Evolutionary conservation across 768 basidiomycete genomes (phyloP).

Genomic region (Tulasnella sp.): DNA sequence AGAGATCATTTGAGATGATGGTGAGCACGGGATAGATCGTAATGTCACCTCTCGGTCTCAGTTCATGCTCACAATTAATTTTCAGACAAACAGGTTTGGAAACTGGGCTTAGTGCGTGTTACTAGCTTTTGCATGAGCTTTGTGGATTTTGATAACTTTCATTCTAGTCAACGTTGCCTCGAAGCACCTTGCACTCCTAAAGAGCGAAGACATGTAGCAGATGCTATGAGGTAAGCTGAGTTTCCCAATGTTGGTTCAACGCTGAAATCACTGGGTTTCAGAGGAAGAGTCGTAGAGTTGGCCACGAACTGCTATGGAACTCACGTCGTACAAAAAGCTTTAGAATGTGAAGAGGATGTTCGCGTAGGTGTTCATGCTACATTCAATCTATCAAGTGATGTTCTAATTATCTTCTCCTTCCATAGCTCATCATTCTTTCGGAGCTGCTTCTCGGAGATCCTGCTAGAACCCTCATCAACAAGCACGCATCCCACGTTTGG

Average conservation of each 20-base stretch:
- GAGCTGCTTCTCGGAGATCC: constrained; percentile 76
- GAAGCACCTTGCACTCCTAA: constrained; percentile 64
- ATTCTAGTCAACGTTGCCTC: constrained; percentile 49
- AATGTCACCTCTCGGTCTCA: neutral
- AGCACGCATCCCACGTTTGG: constrained; percentile 87
- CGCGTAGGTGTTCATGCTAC: constrained; percentile 24
- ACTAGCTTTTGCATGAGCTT: neutral
- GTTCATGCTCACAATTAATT: neutral
- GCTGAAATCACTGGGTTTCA: constrained; percentile 22
- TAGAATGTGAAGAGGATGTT: constrained; percentile 83
- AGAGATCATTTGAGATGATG: constrained; percentile 85
- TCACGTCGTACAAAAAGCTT: constrained; percentile 72
- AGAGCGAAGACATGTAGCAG: constrained; percentile 66
- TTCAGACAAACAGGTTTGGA: constrained; percentile 47
- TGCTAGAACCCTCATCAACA: constrained; percentile 74
- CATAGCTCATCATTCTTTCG: constrained; percentile 54
- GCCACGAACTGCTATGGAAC: constrained; percentile 85
- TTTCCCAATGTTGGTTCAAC: neutral
- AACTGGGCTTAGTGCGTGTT: constrained; percentile 33
- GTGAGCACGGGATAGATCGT: constrained; percentile 35
- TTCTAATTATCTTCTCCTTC: neutral
- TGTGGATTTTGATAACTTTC: neutral
- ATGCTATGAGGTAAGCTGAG: constrained; percentile 61
- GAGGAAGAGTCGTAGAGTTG: constrained; percentile 72
- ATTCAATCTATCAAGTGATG: too few relatives aligned